Evolutionary conservation across 805 yeast genomes (phyloP), one percentile per base, ranked within the genome.

Genomic region (Komagataella pseudopastoris): DNA sequence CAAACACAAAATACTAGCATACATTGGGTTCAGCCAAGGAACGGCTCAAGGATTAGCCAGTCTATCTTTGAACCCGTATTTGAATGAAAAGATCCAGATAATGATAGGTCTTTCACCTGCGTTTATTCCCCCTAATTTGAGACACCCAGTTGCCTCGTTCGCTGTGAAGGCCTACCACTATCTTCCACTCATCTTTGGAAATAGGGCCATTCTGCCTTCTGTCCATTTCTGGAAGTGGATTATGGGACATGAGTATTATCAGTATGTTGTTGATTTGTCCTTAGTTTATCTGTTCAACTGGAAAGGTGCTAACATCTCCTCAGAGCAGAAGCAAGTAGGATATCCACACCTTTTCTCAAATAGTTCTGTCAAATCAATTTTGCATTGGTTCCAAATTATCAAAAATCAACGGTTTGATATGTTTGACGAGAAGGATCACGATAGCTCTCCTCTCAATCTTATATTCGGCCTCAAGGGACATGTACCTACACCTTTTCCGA

Each of bases 11-110:
- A 30, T 30, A 30, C 67, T 90, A 44, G 76, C 80, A 1, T 91
- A 89, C 61, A 75, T 91, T 58, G 99, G 98, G 1, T 93, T 93
- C 63, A 81, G 91, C 36, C 99, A 91, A 64, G 99, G 99, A 12
- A 83, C 96, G 2, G 95, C 98, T 2, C 98, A 93, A 65, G 87
- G 88, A 47, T 85, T 91, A 65, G 96, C 96, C 1, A 76, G 95
- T 12, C 71, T 90, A 43, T 78, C 95, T 0, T 62, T 83, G 23
- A 80, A 84, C 61, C 79, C 86, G n/a, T 74, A 75, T 10, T 71
- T 91, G 53, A 87, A 87, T 63, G 60, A 67, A 8, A 75, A 77
- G 56, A 71, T 78, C 49, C 72, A 71, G 36, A 66, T 67, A 54
- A 65, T 78, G 46, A 68, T 78, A 47, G 77, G 80, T 46, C 75